Base-by-base conservation (phyloP, 139 green algal genomes). In the Pycnococcus provasolii region DNA sequence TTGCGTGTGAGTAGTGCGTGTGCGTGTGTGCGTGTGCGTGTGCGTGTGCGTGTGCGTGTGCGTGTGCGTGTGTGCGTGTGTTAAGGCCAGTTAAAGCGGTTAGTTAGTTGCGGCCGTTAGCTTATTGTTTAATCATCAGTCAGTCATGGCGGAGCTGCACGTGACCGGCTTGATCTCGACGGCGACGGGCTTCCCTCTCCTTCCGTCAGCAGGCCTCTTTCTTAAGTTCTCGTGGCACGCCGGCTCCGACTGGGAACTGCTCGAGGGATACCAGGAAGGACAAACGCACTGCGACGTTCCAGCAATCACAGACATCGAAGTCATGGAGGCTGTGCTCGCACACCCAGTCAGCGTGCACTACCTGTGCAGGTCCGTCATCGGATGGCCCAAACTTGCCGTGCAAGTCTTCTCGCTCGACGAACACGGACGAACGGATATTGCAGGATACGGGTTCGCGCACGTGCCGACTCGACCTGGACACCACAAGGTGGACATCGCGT, bases 381-480 rank as follows among this genome's bases (percentile, higher is more conserved):
- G 67, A 15, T 92, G 84, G 86, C 86, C 86, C 8, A 89, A 88
- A 73, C 66, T 92, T 40, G 79, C 85, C 73, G 88, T 90, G 55
- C 86, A 92, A 72, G 79, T 92, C 26, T 92, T 84, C 83, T 73
- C 50, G 53, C 77, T 86, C 68, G 82, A 91, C 64, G 46, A 75
- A 1, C 78, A 87, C 68, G 84, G 84, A 2, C 60, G 81, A 0
- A 86, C 80, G 42, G 84, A 91, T 50, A 79, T 91, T 5, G 81
- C 82, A 86, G 86, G 84, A 0, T 92, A 92, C 54, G 84, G 86
- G 1, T 90, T 90, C 64, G 87, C 80, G 51, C 85, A 90, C 77
- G 58, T 90, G 1, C 86, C 86, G 1, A 88, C 80, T 44, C 55
- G 80, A 0, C 79, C 84, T 7, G 86, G 86, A 44, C 80, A 81